phyloP scores from a whole-genome alignment of 1,139 yeast genomes.

The Suhomyces maxii region DNA sequence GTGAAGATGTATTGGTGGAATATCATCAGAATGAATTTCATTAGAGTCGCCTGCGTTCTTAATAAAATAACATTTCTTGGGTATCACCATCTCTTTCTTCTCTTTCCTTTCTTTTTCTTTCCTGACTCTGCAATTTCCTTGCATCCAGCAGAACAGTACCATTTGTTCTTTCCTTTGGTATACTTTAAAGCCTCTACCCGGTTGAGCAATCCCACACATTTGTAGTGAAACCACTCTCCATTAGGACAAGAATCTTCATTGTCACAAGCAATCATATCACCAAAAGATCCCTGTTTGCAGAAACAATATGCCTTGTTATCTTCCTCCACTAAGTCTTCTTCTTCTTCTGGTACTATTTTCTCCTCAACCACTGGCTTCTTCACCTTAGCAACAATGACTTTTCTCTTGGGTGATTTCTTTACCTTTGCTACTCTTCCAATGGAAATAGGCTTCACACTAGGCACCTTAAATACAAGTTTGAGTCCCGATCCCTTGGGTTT shows the following conservation, averaged over 20 bases:
- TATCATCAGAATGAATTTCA: too few species aligned
- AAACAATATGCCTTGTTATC: slow-evolving; percentile 38
- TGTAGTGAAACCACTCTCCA: slow-evolving; percentile 53
- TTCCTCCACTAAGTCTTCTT: slow-evolving; percentile 18
- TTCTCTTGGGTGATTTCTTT: not conserved
- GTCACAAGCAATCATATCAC: slow-evolving; percentile 51
- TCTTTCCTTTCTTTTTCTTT: slow-evolving; percentile 14
- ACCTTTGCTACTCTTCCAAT: slow-evolving; percentile 1
- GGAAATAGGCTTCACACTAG: slow-evolving; percentile 1
- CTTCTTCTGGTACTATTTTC: slow-evolving; percentile 1
- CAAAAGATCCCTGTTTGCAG: slow-evolving; percentile 46
- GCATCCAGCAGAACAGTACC: slow-evolving; percentile 46
- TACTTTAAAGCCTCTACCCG: slow-evolving; percentile 42
- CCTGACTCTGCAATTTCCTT: slow-evolving; percentile 20
- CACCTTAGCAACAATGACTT: not conserved
- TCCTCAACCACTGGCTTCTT: not conserved
- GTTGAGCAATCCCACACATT: slow-evolving; percentile 45
- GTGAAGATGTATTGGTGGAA: too few species aligned
- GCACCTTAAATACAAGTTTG: slow-evolving; percentile 12
- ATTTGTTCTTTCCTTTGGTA: slow-evolving; percentile 36
- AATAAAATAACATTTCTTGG: not conserved
- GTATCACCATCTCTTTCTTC: slow-evolving; percentile 17
- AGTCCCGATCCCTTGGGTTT: slow-evolving; percentile 6
- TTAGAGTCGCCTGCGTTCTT: not conserved
- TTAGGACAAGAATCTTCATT: slow-evolving; percentile 42